Evolutionary conservation across 2,329 filamentous ascomycete genomes (phyloP), one percentile per base, ranked within the genome.

Genomic region (Penicillium sp.): DNA sequence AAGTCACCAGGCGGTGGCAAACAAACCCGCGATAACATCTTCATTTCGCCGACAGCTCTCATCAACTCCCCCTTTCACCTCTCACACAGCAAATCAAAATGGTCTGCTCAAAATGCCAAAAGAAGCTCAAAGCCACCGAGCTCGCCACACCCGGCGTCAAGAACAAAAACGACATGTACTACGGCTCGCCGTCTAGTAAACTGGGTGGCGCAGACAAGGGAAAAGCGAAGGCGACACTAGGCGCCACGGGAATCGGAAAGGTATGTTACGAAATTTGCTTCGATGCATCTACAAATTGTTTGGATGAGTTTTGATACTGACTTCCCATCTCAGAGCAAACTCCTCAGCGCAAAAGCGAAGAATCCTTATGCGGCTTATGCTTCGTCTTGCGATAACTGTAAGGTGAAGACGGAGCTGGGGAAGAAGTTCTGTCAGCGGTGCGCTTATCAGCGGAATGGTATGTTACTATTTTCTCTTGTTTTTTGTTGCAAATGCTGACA

Each of bases 121-220:
- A 85, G 70, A 79, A 83, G 50, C 74, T 81, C 53, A 84, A 84
- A 70, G 75, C 79, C 50, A 87, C 84, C 14, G 78, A 82, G 12
- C 80, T 88, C 54, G 84, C 83, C 58, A 88, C 85, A 0, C 85
- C 85, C 0, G 82, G 78, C 28, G 84, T 88, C 59, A 88, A 87
- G 73, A 85, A 84, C 74, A 87, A 85, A 77, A 83, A 73, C 66
- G 85, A 88, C 50, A 84, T 87, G 75, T 87, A 87, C 70, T 82
- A 84, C 65, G 84, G 84, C 45, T 87, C 84, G 2, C 73, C 83
- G 1, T 76, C 81, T 12, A 66, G 59, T 45, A 67, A 68, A 12
- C 26, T 69, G 30, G 69, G 71, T 36, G 69, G 71, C 26, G 77
- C 22, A 19, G 56, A 42, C 35, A 62, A 60, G 43, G 46, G 50